Evolutionary conservation across 805 yeast genomes (phyloP).

Genomic region (Barnettozyma populi): DNA sequence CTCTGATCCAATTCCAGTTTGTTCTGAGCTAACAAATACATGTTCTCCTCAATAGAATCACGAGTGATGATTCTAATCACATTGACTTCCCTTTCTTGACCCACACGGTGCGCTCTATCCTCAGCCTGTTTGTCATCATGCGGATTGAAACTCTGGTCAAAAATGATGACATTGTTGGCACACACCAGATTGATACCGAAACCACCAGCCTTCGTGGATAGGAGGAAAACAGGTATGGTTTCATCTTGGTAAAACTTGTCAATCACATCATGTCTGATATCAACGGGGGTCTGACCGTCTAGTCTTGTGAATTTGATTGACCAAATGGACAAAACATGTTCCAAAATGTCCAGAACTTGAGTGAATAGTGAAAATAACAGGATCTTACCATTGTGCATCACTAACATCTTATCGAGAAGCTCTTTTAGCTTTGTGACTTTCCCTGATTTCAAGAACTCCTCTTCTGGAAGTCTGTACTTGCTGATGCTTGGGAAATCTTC

Average conservation of each 20-base stretch:
- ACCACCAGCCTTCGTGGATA: conserved; percentile 97
- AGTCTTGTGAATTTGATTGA: conserved; percentile 71
- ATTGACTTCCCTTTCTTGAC: conserved; percentile 79
- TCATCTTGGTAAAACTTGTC: conserved; percentile 83
- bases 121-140: conserved; percentile 99
- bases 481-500: conserved; percentile 64
- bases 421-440: conserved; percentile 56
- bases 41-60: conserved; percentile 84
- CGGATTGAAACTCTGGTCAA: conserved; percentile 94
- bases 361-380: conserved; percentile 89
- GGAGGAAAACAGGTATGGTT: conserved; percentile 75
- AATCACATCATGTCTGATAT: conserved; percentile 84
- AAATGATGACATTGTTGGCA: conserved; percentile 87
- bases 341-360: conserved; percentile 84
- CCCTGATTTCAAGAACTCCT: conserved; percentile 65
- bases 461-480: conserved; percentile 46
- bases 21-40: conserved; percentile 78
- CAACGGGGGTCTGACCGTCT: conserved; percentile 94
- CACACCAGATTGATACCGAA: conserved; percentile 96
- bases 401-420: conserved; percentile 53
- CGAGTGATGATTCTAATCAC: conserved; percentile 71
- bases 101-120: conserved; percentile 97
- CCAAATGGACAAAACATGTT: conserved; percentile 58
- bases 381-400: conserved; percentile 55
- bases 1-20: conserved; percentile 75